Base-by-base conservation (phyloP, 176 grass and related monocot species). In the Rhynchospora breviuscula region DNA sequence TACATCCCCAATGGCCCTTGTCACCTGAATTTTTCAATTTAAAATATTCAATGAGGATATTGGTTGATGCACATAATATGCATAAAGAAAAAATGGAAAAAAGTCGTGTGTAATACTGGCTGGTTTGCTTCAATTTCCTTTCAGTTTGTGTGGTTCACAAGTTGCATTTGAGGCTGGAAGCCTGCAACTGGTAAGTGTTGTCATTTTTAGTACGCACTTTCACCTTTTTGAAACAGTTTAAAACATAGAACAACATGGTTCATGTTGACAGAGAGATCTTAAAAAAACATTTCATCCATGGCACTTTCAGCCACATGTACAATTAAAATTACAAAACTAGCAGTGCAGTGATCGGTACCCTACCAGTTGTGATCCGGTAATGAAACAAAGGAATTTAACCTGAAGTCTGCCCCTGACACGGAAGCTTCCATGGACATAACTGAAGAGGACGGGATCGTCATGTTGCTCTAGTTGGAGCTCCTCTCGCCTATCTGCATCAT, bases 1-100 rank as follows among this genome's bases (percentile, higher is more conserved):
- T 15, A 81, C 76, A 10, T 87, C 83, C 0, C 90, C 90, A n/a
- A 92, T 85, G 66, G 90, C 62, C 59, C 90, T 87, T 14, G 90
- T 87, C 79, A 89, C 26, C 88, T 89, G 83, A 52, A 66, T 62
- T 79, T 49, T 61, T 12, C 3, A 29, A 29, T 72, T 48, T 47
- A 48, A 4, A 47, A 72, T 48, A 19, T 21, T 48, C 15, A 54
- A 23, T 0, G 8, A 17, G 22, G 10, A 53, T 22, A 11, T 13
- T 19, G 40, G 8, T 72, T 10, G 14, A 18, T 72, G 3, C 4
- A 31, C 26, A 33, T 66, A 33, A 2, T 33, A 4, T 33, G 3
- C 35, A 40, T 40, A 40, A 1, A 13, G 10, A 31, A 9, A 60
- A 60, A 40, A n/a, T 19, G 6, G 15, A 21, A 60, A 60, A 60